Evolutionary conservation across 306 rosid species (phyloP).

Genomic region (Cicer chorassanicum): DNA sequence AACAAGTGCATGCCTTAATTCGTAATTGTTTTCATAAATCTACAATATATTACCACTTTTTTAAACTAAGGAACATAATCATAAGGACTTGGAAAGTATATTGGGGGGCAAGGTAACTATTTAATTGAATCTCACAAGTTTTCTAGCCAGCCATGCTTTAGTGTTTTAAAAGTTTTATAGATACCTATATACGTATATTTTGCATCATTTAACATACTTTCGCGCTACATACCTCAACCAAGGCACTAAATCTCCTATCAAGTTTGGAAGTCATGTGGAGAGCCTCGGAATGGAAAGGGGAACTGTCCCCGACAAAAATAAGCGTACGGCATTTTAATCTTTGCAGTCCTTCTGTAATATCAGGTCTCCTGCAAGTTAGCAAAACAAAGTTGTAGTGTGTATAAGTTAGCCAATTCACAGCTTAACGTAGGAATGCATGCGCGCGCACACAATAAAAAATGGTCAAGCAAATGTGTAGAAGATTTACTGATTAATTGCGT

Average conservation of each 20-base stretch:
- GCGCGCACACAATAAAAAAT: neutral
- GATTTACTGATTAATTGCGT: conserved; percentile 73
- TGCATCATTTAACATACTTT: neutral
- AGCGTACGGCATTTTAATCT: conserved; percentile 82
- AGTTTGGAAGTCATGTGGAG: conserved; percentile 86
- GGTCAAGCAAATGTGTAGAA: conserved; percentile 18
- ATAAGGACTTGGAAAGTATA: conserved; percentile 13
- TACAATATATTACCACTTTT: no score
- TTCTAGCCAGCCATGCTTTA: neutral
- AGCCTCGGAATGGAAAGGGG: conserved; percentile 95
- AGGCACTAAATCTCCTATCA: conserved; percentile 88
- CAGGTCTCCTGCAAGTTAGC: conserved; percentile 74
- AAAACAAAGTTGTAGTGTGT: conserved; percentile 38
- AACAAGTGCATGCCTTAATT: no score
- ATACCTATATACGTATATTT: neutral
- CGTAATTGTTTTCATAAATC: no score
- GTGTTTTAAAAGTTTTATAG: neutral
- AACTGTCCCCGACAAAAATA: conserved; percentile 93
- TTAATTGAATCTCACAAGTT: neutral
- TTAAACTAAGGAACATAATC: neutral
- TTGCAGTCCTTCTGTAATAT: conserved; percentile 80
- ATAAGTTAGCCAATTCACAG: conserved; percentile 1
- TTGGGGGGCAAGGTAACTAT: neutral
- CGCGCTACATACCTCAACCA: conserved; percentile 79
- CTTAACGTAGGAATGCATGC: neutral